These are phyloP conservation scores for Ambispora gerdemannii DNA, from an alignment of 192 early-diverging fungal species.

Conservation along the genomic window DNA sequence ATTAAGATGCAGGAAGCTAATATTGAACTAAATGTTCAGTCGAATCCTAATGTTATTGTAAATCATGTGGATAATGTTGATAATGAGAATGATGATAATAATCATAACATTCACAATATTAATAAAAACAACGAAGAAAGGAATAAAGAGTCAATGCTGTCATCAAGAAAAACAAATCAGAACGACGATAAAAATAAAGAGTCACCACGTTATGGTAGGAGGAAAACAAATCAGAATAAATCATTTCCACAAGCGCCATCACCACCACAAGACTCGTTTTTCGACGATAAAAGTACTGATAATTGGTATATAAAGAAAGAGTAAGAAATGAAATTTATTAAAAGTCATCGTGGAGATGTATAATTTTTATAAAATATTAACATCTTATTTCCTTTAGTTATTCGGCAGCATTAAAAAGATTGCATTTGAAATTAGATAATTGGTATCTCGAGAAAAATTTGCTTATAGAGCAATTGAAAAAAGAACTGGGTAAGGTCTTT, in stretches of 20 bases:
- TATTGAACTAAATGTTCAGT: too few relatives aligned
- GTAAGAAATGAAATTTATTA: conserved; percentile 10
- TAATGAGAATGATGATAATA: background rate
- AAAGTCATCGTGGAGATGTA: background rate
- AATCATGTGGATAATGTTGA: background rate
- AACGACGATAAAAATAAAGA: too few relatives aligned
- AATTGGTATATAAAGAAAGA: conserved; percentile 50
- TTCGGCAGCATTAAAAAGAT: conserved; percentile 34
- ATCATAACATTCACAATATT: background rate
- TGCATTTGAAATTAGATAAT: conserved; percentile 42
- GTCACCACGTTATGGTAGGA: too few relatives aligned
- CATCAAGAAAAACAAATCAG: too few relatives aligned
- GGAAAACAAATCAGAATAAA: too few relatives aligned
- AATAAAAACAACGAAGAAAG: too few relatives aligned
- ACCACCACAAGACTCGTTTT: too few relatives aligned
- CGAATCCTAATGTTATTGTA: background rate
- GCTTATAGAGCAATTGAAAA: conserved; percentile 41
- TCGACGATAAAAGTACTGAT: conserved; percentile 32
- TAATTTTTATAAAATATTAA: background rate
- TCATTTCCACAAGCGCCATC: too few relatives aligned
- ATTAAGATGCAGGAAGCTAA: conserved; percentile 21
- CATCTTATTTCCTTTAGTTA: conserved; percentile 38
- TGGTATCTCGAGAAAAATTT: conserved; percentile 43
- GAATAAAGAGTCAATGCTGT: too few relatives aligned
- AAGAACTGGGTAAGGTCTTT: conserved; percentile 38